These are phyloP conservation scores for Debaryomyces castellii DNA, from an alignment of 805 yeast species.

Conservation along the genomic window DNA sequence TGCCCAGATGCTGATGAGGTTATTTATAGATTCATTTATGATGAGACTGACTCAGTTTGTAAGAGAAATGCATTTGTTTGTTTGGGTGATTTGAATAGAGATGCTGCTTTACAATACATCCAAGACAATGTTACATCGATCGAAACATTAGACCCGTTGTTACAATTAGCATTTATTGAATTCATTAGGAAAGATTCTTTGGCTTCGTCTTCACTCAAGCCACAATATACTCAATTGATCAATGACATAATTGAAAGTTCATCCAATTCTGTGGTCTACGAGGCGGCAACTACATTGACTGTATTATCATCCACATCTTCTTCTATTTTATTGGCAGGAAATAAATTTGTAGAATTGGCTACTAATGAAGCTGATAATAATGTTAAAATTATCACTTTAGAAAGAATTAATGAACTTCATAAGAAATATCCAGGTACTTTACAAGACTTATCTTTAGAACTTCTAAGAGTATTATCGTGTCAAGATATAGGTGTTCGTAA, in stretches of 20 bases:
- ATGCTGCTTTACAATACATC: slow-evolving; percentile 77
- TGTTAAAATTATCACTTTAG: slow-evolving; percentile 88
- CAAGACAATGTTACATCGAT: slow-evolving; percentile 65
- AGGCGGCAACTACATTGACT: slow-evolving; percentile 82
- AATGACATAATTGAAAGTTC: slow-evolving; percentile 70
- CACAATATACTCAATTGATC: slow-evolving; percentile 70
- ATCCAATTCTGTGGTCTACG: slow-evolving; percentile 75
- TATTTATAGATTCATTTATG: slow-evolving; percentile 65
- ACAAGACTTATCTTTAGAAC: slow-evolving; percentile 81
- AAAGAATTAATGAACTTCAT: slow-evolving; percentile 77
- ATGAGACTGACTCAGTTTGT: slow-evolving; percentile 91
- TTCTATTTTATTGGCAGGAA: slow-evolving; percentile 74
- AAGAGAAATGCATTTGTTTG: slow-evolving; percentile 94
- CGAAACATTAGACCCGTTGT: slow-evolving; percentile 70
- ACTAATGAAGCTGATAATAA: slow-evolving; percentile 93
- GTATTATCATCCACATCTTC: slow-evolving; percentile 61
- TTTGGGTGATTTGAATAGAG: slow-evolving; percentile 78
- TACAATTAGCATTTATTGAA: slow-evolving; percentile 88
- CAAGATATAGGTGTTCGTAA: slow-evolving; percentile 90
- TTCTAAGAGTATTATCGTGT: slow-evolving; percentile 79
- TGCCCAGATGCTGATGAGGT: slow-evolving; percentile 95
- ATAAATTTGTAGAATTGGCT: slow-evolving; percentile 84
- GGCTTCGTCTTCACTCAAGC: slow-evolving; percentile 59
- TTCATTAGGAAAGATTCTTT: slow-evolving; percentile 83
- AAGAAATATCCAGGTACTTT: slow-evolving; percentile 75